Evolutionary conservation across 345 rosid genomes (phyloP).

Genomic region (Gossypium bickii): DNA sequence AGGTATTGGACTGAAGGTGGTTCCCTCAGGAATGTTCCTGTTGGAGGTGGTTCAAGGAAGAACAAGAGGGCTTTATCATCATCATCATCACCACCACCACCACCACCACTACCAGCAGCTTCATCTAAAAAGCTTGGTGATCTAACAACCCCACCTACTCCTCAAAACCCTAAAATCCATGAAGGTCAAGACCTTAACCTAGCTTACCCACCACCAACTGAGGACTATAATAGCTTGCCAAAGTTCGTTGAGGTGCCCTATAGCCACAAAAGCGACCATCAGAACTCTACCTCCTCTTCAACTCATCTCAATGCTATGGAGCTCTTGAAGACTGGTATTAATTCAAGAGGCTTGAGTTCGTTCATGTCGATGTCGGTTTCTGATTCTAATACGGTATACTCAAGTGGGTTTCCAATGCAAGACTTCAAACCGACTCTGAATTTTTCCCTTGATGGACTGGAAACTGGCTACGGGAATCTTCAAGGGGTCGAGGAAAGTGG

Average conservation of each 20-base stretch:
- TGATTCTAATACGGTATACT: conserved; percentile 17
- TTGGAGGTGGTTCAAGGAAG: conserved; percentile 61
- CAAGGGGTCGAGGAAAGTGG: conserved; percentile 30
- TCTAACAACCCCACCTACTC: neutral
- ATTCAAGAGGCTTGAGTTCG: conserved; percentile 28
- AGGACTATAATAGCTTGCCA: neutral
- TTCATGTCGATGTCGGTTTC: conserved; percentile 26
- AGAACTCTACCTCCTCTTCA: conserved; percentile 22
- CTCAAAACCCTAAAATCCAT: conserved; percentile 35
- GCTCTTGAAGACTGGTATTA: conserved; percentile 19
- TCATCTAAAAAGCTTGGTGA: conserved; percentile 28
- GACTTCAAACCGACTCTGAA: conserved; percentile 40
- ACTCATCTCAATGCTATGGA: conserved; percentile 24
- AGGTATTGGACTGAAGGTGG: conserved; percentile 68
- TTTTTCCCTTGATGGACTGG: conserved; percentile 36
- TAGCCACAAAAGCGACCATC: conserved; percentile 15
- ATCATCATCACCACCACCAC: neutral
- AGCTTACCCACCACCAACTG: conserved; percentile 20
- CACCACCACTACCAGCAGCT: conserved; percentile 5
- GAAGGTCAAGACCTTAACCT: conserved; percentile 41
- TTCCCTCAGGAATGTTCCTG: conserved; percentile 54
- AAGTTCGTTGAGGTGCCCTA: conserved; percentile 9
- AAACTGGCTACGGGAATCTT: conserved; percentile 23
- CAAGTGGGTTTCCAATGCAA: conserved; percentile 33
- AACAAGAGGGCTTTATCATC: conserved; percentile 36